Evolutionary conservation across 2,329 filamentous ascomycete species (phyloP).

Genomic region (Aureobasidium sp.): DNA sequence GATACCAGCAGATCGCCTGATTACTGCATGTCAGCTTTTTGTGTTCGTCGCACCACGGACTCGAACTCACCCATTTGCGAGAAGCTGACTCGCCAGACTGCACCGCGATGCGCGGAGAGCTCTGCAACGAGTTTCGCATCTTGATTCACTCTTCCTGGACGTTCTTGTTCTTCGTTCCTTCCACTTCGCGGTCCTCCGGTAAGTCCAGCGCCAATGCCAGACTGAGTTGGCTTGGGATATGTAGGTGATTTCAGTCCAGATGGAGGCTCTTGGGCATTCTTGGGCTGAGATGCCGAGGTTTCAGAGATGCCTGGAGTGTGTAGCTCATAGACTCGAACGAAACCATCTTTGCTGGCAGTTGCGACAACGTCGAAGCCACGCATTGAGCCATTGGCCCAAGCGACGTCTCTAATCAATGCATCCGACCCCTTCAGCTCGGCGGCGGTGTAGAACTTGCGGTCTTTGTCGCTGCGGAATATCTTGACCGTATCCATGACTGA

Average conservation of each 20-base stretch:
- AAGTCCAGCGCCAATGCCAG: constrained; percentile 49
- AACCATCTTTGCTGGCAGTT: constrained; percentile 87
- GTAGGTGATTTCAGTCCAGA: constrained; percentile 12
- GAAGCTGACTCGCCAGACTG: constrained; percentile 70
- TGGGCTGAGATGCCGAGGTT: constrained; percentile 30
- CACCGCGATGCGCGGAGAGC: constrained; percentile 60
- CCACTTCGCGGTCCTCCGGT: constrained; percentile 43
- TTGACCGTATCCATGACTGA: constrained; percentile 78
- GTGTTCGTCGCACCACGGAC: neutral
- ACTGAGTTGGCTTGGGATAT: constrained; percentile 32
- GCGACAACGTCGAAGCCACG: constrained; percentile 85
- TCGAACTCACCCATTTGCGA: constrained; percentile 38
- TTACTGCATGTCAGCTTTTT: constrained; percentile 38
- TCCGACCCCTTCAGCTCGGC: constrained; percentile 67
- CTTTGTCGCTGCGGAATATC: constrained; percentile 69
- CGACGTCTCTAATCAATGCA: constrained; percentile 75
- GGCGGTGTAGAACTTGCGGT: constrained; percentile 78
- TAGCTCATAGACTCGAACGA: constrained; percentile 79
- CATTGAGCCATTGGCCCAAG: constrained; percentile 89
- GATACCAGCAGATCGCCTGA: constrained; percentile 66
- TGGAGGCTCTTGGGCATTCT: neutral
- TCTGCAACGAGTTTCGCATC: constrained; percentile 56
- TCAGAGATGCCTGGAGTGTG: constrained; percentile 51
- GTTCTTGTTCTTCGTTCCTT: constrained; percentile 47
- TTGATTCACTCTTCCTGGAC: constrained; percentile 60